Conservation (phyloP, 1,284 basidiomycete genomes). For the Bondarzewia mesenterica region DNA sequence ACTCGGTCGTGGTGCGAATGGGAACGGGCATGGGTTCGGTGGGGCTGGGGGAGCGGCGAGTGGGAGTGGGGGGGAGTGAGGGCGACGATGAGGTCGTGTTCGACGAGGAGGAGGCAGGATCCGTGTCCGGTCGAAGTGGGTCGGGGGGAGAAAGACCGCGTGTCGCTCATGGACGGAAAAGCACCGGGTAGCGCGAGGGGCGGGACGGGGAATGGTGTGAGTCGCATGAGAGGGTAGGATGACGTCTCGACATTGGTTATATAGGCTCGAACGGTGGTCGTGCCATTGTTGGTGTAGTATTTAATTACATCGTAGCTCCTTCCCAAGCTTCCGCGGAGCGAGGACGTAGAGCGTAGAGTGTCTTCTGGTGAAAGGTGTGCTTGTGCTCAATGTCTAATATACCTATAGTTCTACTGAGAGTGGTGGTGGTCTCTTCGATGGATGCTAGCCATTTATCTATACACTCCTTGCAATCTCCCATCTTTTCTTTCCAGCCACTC, state of each 20-base stretch:
- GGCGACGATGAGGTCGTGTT: slow-evolving; percentile 43
- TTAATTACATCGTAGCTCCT: too few species aligned
- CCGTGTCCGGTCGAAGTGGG: neutral
- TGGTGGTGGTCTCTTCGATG: too few species aligned
- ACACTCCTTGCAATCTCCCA: neutral
- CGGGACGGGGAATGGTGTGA: neutral
- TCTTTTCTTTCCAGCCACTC: neutral
- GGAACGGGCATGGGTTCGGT: slow-evolving; percentile 2
- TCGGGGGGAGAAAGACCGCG: neutral
- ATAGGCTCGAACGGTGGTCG: too few species aligned
- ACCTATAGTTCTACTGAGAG: too few species aligned
- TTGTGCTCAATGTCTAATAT: too few species aligned
- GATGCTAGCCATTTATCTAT: neutral
- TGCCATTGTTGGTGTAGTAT: too few species aligned
- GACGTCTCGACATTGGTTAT: too few species aligned
- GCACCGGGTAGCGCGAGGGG: neutral
- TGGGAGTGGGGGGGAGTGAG: slow-evolving; percentile 6
- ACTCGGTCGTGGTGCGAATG: neutral
- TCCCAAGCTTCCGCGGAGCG: too few species aligned
- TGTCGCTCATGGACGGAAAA: neutral
- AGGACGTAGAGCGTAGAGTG: too few species aligned
- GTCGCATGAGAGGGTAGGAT: neutral
- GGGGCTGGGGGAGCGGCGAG: slow-evolving; percentile 1
- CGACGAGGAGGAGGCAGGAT: slow-evolving; percentile 23
- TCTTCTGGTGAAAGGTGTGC: too few species aligned